These are phyloP conservation scores for Asterophora lycoperdoides DNA, from an alignment of 768 basidiomycete species.

Conservation along the genomic window DNA sequence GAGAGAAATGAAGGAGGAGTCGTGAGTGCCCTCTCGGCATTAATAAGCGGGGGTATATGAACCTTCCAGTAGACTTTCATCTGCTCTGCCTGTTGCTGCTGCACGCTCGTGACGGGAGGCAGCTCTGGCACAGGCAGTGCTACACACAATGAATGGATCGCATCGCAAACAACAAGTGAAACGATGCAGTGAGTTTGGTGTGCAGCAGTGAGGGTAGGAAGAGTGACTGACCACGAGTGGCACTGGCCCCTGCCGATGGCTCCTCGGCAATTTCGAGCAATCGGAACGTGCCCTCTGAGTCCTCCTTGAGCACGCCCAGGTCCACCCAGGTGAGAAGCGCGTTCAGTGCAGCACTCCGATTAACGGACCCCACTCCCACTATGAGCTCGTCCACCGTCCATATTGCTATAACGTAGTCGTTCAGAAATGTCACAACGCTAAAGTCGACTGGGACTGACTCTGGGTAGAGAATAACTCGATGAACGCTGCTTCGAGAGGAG, in stretches of 20 bases:
- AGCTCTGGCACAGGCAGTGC: constrained; percentile 35
- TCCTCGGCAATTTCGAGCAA: constrained; percentile 63
- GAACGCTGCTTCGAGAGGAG: constrained; percentile 87
- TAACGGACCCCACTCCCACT: constrained; percentile 57
- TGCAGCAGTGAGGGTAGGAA: not conserved
- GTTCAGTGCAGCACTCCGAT: constrained; percentile 60
- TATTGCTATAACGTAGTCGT: constrained; percentile 38
- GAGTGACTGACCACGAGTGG: constrained; percentile 8
- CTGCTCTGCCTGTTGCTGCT: constrained; percentile 80
- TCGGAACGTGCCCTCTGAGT: constrained; percentile 52
- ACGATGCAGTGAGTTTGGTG: not conserved
- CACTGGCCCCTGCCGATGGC: constrained; percentile 22
- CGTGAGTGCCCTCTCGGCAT: not conserved
- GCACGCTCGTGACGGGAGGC: constrained; percentile 48
- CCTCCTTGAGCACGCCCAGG: constrained; percentile 74
- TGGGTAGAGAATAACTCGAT: constrained; percentile 80
- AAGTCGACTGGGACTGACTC: constrained; percentile 31
- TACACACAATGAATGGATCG: constrained; percentile 1
- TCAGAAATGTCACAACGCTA: not conserved
- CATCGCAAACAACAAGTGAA: not conserved
- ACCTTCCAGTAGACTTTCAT: constrained; percentile 91
- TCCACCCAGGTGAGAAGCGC: constrained; percentile 84
- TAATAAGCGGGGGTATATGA: constrained; percentile 13
- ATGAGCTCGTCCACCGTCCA: constrained; percentile 75
- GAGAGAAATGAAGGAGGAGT: not conserved